Evolutionary conservation across 352 stramenopile genomes (phyloP), one percentile per base, ranked within the genome.

Genomic region (Phytophthora macrochlamydospora): DNA sequence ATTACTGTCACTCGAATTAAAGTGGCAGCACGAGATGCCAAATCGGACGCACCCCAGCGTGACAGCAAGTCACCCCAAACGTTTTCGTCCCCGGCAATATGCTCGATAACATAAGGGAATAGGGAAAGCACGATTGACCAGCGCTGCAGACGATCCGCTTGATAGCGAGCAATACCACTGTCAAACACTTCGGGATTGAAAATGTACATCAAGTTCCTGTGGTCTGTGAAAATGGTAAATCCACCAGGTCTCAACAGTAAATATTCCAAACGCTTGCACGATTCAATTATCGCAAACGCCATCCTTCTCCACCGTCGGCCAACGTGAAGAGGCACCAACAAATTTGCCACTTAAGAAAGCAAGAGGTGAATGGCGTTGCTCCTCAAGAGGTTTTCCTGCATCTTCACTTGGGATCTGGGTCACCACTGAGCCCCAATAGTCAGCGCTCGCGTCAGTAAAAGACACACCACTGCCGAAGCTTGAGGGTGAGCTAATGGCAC

Each of bases 241-340:
- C 57, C 44, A 6, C 48, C 28, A 7, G 54, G 49, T 28, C 57
- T 13, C 4, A 71, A 31, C 0, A 67, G 56, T 7, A 76, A 4
- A 32, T 76, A 67, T 2, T 32, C 30, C 2, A 66, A 30, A 1
- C 56, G 59, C 6, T 49, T 59, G 9, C 29, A 59, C 2, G 56
- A 45, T 11, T 38, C 46, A 4, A 67, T 30, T 2, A 70, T 70
- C 0, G 67, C 56, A 32, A 59, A 71, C 0, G 57, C 67, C 31
- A 24, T 76, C 59, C 32, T 69, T 75, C 18, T 65, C 69, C 13
- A 77, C 65, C 0, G 66, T 59, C 18, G 31, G 31, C 63, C 63
- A 73, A 0, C 56, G 46, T 3, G 1, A 29, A 30, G 45, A 2
- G 3, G n/a, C 24, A 30, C 45, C 44, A 1, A 35, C 12, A 56